Base-by-base conservation (phyloP, 139 green algal species). In the Coelastrella sp. region DNA sequence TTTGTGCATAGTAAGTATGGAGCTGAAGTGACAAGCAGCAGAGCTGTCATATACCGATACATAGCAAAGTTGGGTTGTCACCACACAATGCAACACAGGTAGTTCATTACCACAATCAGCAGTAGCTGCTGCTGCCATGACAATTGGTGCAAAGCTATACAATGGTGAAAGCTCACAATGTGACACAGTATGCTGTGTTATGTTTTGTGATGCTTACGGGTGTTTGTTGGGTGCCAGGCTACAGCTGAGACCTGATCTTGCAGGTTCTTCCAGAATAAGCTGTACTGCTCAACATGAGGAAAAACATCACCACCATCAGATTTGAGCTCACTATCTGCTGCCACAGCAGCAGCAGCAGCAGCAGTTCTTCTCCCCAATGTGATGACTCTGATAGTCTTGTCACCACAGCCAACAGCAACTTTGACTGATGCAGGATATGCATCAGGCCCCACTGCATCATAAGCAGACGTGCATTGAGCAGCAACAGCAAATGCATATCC, bases 371-470 rank as follows among this genome's bases (percentile, higher is more conserved):
- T 60, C 23, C 78, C 78, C 8, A 86, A 32, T 7, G 80, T 69
- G 1, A 80, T 3, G 30, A 86, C 32, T 13, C 89, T 81, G 27
- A 91, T 38, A 0, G 87, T 91, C 3, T 86, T 88, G 79, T 92
- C 89, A 19, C 89, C 89, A 63, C 89, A 92, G 0, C 85, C 89
- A 40, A 90, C 83, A 17, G 87, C 89, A 67, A 92, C 43, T 0
- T 35, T 21, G 8, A 82, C 53, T 21, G 32, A 27, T 27, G 43
- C 63, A 2, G 62, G 21, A 3, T 63, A 27, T 5, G 41, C 38
- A 19, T 37, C 34, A 17, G 27, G 32, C 23, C 57, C 19, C 43
- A 32, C 1, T 25, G 32, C 27, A 21, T 64, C 27, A 38, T n/a
- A 27, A 2, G 25, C n/a, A 0, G 9, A 38, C 2, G 30, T 13